A percentile compares a stretch with the other conserved stretches of the same genome.
phyloP scores from a whole-genome alignment of 257 asterid genomes.

The Forsythia viridissima region DNA sequence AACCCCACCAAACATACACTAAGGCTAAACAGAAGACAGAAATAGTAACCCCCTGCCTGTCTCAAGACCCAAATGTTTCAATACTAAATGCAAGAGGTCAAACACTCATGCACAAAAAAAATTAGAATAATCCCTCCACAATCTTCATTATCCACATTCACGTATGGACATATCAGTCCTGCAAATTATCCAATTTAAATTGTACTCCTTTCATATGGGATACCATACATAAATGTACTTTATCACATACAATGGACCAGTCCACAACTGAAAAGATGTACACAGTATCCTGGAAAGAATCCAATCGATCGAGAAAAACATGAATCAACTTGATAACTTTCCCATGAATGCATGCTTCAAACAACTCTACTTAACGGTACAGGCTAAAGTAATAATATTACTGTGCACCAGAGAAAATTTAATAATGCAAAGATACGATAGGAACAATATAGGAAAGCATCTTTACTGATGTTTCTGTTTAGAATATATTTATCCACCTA shows the following conservation, averaged over 20 bases:
- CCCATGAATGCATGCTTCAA: not conserved
- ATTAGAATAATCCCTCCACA: not conserved
- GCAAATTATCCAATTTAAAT: not conserved
- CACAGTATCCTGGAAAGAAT: not conserved
- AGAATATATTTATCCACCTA: slow-evolving; percentile 9
- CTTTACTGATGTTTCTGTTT: slow-evolving; percentile 11
- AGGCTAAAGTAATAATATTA: not conserved
- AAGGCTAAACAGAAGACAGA: not conserved
- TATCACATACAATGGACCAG: not conserved
- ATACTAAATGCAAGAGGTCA: not conserved
- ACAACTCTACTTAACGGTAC: slow-evolving; percentile 1
- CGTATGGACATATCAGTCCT: not conserved
- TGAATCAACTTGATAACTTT: not conserved
- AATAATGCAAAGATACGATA: slow-evolving; percentile 5
- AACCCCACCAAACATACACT: too few relatives aligned
- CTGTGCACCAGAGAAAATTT: not conserved
- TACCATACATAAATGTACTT: not conserved
- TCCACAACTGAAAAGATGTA: not conserved
- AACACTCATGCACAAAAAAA: not conserved
- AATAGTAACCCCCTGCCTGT: not conserved
- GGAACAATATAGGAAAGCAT: slow-evolving; percentile 10
- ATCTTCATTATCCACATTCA: not conserved
- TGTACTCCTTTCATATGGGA: not conserved
- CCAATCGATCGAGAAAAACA: not conserved
- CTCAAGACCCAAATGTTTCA: not conserved